A percentile compares a stretch with the other conserved stretches of the same genome.
These are phyloP conservation scores for Gossypium davidsonii DNA, from an alignment of 441 rosid species.

Conservation along the genomic window DNA sequence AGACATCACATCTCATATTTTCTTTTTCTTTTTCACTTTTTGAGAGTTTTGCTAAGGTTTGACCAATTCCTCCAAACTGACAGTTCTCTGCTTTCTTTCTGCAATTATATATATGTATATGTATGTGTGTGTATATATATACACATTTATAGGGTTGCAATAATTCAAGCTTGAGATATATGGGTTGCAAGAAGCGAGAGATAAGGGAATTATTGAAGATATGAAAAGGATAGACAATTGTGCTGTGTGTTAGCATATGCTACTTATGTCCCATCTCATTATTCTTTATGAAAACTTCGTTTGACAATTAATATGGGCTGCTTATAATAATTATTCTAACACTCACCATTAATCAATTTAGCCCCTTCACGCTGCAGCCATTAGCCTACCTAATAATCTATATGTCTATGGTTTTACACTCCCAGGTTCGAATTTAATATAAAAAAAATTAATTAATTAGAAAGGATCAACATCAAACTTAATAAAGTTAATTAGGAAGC, in stretches of 20 bases:
- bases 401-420: not conserved
- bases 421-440: too few species aligned
- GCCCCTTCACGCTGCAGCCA: not conserved
- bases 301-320: not conserved
- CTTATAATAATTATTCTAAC: not conserved
- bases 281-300: conserved; percentile 11
- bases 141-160: not conserved
- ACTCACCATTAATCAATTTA: not conserved
- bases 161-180: not conserved
- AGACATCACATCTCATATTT: not conserved
- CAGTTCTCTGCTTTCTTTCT: not conserved
- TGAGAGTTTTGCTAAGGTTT: not conserved
- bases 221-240: conserved; percentile 24
- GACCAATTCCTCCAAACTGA: conserved; percentile 4
- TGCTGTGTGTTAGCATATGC: conserved; percentile 7
- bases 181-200: conserved; percentile 15
- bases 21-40: not conserved
- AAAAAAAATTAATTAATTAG: not conserved
- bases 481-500: not conserved
- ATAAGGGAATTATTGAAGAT: conserved; percentile 23
- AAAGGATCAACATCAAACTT: not conserved
- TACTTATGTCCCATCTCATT: conserved; percentile 30
- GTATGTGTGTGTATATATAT: not conserved
- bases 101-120: not conserved
- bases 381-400: not conserved